Conservation (phyloP, 1,284 basidiomycete species). For the Mycena citricolor region DNA sequence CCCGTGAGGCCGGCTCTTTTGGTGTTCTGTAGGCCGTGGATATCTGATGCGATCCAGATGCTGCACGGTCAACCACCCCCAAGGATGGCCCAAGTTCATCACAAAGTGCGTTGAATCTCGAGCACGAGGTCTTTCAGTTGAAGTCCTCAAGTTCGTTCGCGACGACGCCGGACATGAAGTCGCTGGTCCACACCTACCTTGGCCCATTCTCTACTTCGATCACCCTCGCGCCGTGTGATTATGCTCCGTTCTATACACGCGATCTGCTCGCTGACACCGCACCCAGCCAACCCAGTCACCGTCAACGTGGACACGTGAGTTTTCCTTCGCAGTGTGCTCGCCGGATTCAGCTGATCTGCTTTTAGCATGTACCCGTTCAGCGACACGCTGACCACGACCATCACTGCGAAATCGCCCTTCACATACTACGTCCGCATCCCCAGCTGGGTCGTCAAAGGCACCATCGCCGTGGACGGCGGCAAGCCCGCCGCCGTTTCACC, state of each 20-base stretch:
- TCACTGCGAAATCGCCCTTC: constrained; percentile 33
- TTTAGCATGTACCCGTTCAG: constrained; percentile 39
- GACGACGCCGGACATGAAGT: constrained; percentile 28
- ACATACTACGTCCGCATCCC: constrained; percentile 38
- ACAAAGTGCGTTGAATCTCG: too few relatives aligned
- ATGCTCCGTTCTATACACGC: constrained; percentile 4
- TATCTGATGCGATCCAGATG: too few relatives aligned
- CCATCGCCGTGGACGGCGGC: constrained; percentile 32
- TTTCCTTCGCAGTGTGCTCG: too few relatives aligned
- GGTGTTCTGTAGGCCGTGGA: too few relatives aligned
- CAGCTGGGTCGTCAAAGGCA: constrained; percentile 34
- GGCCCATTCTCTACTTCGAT: constrained; percentile 37
- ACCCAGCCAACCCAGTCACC: constrained; percentile 23
- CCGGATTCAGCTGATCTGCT: too few relatives aligned
- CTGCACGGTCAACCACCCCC: constrained; percentile 42
- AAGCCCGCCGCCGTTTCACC: constrained; percentile 25
- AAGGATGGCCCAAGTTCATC: constrained; percentile 41
- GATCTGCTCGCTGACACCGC: neutral
- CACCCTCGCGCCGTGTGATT: constrained; percentile 26
- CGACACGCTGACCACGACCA: constrained; percentile 34
- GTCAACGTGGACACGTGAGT: too few relatives aligned
- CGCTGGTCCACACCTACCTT: constrained; percentile 37
- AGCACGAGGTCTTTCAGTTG: too few relatives aligned
- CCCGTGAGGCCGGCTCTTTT: constrained; percentile 25
- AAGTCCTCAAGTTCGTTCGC: constrained; percentile 42